These are phyloP conservation scores for Colletotrichum siamense DNA, from an alignment of 2,329 filamentous ascomycete species.

Conservation along the genomic window DNA sequence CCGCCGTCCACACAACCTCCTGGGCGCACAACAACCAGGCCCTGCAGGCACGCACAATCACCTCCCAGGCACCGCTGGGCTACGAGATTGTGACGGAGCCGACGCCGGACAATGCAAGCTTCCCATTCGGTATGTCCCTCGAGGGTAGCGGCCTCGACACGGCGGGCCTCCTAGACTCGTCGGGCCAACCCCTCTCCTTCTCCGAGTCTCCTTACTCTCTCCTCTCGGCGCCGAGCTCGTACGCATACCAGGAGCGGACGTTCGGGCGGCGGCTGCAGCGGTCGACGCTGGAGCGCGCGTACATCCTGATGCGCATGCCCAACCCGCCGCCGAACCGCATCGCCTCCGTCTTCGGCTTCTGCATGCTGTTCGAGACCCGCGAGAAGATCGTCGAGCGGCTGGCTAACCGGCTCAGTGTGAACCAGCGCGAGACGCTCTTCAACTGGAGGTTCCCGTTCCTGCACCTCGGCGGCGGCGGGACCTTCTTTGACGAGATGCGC, in stretches of 20 bases:
- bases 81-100: conserved; percentile 58
- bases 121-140: conserved; percentile 44
- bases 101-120: conserved; percentile 59
- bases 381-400: conserved; percentile 52
- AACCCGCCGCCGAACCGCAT: conserved; percentile 54
- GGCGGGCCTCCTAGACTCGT: neutral
- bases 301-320: conserved; percentile 58
- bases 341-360: conserved; percentile 71
- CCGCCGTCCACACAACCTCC: conserved; percentile 7
- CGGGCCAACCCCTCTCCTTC: neutral
- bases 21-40: neutral
- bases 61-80: neutral
- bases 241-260: conserved; percentile 66
- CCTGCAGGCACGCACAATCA: neutral
- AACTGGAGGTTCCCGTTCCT: conserved; percentile 67
- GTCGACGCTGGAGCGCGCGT: conserved; percentile 66
- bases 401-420: conserved; percentile 33
- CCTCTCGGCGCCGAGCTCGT: conserved; percentile 55
- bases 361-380: conserved; percentile 63
- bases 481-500: conserved; percentile 54
- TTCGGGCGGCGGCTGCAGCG: conserved; percentile 77
- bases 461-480: conserved; percentile 71
- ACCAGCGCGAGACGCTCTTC: conserved; percentile 52
- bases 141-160: conserved; percentile 14
- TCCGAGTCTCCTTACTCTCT: conserved; percentile 33